Conservation (phyloP, 345 rosid genomes). For the Lumnitzera racemosa region DNA sequence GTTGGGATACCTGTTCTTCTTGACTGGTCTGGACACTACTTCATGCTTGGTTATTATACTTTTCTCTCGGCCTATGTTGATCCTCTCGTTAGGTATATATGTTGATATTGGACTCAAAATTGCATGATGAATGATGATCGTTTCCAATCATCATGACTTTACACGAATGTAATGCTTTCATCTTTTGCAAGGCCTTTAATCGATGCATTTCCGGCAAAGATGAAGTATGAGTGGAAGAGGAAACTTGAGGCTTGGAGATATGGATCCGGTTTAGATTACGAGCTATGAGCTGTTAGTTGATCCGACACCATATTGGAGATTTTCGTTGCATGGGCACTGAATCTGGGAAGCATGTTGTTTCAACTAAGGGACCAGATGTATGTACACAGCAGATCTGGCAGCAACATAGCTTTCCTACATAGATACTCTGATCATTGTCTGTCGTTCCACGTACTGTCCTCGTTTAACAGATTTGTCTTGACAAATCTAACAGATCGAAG, state of each 20-base stretch:
- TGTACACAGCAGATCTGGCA: too few relatives aligned
- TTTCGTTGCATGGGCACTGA: background rate
- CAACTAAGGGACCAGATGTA: too few relatives aligned
- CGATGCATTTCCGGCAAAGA: slow-evolving; percentile 41
- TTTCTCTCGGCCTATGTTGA: slow-evolving; percentile 67
- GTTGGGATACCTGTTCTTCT: slow-evolving; percentile 73
- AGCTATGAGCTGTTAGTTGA: slow-evolving; percentile 33
- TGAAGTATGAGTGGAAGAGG: slow-evolving; percentile 60
- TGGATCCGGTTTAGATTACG: slow-evolving; percentile 76
- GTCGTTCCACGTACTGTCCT: too few relatives aligned
- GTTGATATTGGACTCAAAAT: background rate
- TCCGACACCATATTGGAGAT: too few relatives aligned
- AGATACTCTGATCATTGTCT: too few relatives aligned
- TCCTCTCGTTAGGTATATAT: slow-evolving; percentile 59
- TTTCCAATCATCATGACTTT: slow-evolving; percentile 3
- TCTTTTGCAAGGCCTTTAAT: slow-evolving; percentile 40
- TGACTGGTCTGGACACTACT: slow-evolving; percentile 78
- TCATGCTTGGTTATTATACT: slow-evolving; percentile 80
- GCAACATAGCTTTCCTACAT: too few relatives aligned
- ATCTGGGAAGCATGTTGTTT: background rate
- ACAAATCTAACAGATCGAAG: too few relatives aligned
- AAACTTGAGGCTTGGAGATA: slow-evolving; percentile 82
- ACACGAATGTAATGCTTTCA: background rate
- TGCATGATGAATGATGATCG: background rate
- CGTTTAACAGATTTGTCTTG: too few relatives aligned